Conservation (phyloP, 1,284 basidiomycete genomes). For the Leccinum solheimii region DNA sequence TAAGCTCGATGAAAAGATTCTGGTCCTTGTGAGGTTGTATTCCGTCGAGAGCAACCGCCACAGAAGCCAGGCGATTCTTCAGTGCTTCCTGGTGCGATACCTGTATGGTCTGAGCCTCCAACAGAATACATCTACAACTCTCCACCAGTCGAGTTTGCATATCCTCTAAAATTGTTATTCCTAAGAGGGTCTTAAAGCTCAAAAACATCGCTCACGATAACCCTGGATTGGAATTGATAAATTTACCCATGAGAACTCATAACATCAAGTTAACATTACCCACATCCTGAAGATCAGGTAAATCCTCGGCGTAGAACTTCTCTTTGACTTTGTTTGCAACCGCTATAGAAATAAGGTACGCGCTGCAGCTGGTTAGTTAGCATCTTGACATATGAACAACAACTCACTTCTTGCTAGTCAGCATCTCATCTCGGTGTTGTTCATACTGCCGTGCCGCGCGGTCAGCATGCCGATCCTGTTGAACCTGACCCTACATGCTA, state of each 20-base stretch:
- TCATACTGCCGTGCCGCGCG: constrained; percentile 71
- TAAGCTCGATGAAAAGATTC: constrained; percentile 68
- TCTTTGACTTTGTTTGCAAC: constrained; percentile 68
- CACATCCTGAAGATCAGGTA: constrained; percentile 73
- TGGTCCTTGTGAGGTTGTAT: constrained; percentile 64
- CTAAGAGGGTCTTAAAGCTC: background rate
- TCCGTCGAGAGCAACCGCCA: constrained; percentile 48
- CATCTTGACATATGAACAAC: constrained; percentile 2
- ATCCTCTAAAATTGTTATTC: constrained; percentile 46
- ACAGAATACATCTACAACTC: constrained; percentile 52
- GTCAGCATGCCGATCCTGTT: constrained; percentile 75
- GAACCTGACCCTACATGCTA: constrained; percentile 53
- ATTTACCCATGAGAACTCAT: constrained; percentile 4
- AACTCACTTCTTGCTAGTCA: constrained; percentile 75
- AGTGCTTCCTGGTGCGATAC: constrained; percentile 56
- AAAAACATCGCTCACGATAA: constrained; percentile 55
- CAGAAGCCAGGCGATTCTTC: constrained; percentile 47
- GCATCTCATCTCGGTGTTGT: constrained; percentile 73
- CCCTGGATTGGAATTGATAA: constrained; percentile 43
- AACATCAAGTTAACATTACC: constrained; percentile 31
- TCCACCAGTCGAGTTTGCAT: constrained; percentile 63
- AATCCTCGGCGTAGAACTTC: constrained; percentile 66
- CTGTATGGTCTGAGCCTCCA: constrained; percentile 59
- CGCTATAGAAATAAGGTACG: constrained; percentile 69
- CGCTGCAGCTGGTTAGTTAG: constrained; percentile 39